phyloP scores from a whole-genome alignment of 2,329 filamentous ascomycete genomes.

The Ophiocordyceps camponoti-rufipedis region DNA sequence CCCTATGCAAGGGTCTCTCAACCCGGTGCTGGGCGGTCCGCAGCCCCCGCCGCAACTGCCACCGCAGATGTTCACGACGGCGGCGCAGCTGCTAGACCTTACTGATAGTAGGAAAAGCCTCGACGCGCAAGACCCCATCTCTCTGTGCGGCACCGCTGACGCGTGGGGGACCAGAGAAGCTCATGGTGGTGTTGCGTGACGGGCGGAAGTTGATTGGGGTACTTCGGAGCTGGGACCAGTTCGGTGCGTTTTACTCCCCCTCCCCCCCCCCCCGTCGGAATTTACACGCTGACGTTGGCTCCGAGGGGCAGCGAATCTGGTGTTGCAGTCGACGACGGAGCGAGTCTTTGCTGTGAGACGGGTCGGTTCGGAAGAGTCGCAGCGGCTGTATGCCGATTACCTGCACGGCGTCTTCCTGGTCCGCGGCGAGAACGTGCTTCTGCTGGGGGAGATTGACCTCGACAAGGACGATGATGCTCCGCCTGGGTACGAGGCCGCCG shows the following conservation, averaged over 20 bases:
- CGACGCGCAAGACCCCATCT: background rate
- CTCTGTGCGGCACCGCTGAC: conserved; percentile 5
- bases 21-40: conserved; percentile 10
- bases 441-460: conserved; percentile 90
- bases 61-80: conserved; percentile 97
- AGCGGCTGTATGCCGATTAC: conserved; percentile 61
- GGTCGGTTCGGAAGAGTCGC: conserved; percentile 17
- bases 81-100: conserved; percentile 83
- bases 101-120: conserved; percentile 71
- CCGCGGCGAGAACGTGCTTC: conserved; percentile 87
- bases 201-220: conserved; percentile 89
- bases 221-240: conserved; percentile 92
- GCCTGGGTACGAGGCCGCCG: conserved; percentile 49
- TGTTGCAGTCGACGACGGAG: conserved; percentile 84
- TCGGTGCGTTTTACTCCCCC: conserved; percentile 38
- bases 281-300: background rate
- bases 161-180: conserved; percentile 51
- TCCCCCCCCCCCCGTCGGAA: background rate
- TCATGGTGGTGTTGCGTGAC: conserved; percentile 79
- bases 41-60: conserved; percentile 47
- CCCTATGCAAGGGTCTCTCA: conserved; percentile 16
- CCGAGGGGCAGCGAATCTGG: conserved; percentile 56
- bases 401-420: conserved; percentile 78
- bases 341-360: conserved; percentile 53
- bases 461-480: conserved; percentile 84